Evolutionary conservation across 2,329 filamentous ascomycete species (phyloP), one percentile per base, ranked within the genome.

Genomic region (Penicillium sp.): DNA sequence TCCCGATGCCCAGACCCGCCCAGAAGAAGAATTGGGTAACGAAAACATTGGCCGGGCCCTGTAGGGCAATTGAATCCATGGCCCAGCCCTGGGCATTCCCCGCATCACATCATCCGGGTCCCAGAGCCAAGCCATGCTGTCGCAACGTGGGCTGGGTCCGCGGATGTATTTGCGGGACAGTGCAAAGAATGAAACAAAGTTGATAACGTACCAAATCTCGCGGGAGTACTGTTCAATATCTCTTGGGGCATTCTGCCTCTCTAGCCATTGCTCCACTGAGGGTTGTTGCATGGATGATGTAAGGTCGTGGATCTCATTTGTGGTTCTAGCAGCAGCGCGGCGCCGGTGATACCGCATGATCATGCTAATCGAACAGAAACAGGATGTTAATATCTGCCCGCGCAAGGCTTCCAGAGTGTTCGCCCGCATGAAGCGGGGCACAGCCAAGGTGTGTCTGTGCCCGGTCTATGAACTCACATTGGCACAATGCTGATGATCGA

Each of bases 401-500:
- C 19, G 35, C 30, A 56, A 55, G 56, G 30, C 28, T 66, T 65
- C 61, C 24, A 63, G 63, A 68, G 50, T 45, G 22, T 69, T 63
- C 58, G 56, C 26, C 30, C 60, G 62, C 61, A 68, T 65, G 54
- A 54, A 12, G 59, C 59, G 63, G 53, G 58, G 60, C 28, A 59
- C 4, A 53, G 65, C 62, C 62, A 62, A 68, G 61, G 53, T 35
- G 38, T 22, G 57, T 61, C 58, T 28, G 59, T 55, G 61, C 59
- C 51, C 54, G 35, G 50, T 42, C 47, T 42, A 51, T 59, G 44
- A 58, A 71, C 73, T 70, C 53, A 75, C 73, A 75, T 67, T 19
- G 73, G 73, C 49, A 75, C 51, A 33, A 70, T 33, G 62, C 72
- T 75, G 61, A 75, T 71, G 35, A 70, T 53, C 44, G 61, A 66